Conservation (phyloP, 2,329 filamentous ascomycete species). For the Alternaria incomplexa region DNA sequence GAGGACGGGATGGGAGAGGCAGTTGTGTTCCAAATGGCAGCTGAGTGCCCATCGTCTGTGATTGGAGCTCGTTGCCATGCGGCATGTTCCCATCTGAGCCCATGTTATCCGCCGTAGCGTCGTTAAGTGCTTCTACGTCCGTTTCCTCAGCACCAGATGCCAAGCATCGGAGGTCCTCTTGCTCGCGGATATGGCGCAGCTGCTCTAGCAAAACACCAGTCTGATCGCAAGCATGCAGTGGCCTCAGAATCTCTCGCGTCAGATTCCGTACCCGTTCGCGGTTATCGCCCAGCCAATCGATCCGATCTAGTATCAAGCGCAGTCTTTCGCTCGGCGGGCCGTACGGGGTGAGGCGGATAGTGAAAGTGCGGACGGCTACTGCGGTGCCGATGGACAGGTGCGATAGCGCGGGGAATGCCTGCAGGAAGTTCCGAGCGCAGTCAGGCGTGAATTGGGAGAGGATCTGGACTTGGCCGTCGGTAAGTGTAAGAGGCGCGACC, state of each 20-base stretch:
- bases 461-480: slow-evolving; percentile 35
- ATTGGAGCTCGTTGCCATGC: slow-evolving; percentile 6
- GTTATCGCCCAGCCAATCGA: slow-evolving; percentile 20
- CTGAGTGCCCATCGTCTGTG: slow-evolving; percentile 30
- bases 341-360: slow-evolving; percentile 34
- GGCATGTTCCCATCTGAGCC: neutral
- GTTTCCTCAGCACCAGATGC: neutral
- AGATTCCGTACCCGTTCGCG: neutral
- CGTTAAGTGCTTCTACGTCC: slow-evolving; percentile 8
- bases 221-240: slow-evolving; percentile 13
- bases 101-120: slow-evolving; percentile 13
- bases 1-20: slow-evolving; percentile 8
- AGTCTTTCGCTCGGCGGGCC: slow-evolving; percentile 30
- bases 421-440: slow-evolving; percentile 15
- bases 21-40: slow-evolving; percentile 31
- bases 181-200: slow-evolving; percentile 17
- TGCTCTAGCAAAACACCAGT: slow-evolving; percentile 9
- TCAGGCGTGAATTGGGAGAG: slow-evolving; percentile 20
- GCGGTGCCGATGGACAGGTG: slow-evolving; percentile 4
- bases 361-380: slow-evolving; percentile 31
- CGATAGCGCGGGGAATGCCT: slow-evolving; percentile 1
- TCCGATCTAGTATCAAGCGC: slow-evolving; percentile 25
- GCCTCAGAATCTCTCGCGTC: neutral
- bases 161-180: slow-evolving; percentile 27
- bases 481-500: slow-evolving; percentile 28